These are phyloP conservation scores for Diutina mesorugosa DNA, from an alignment of 1,139 yeast genomes.

Conservation along the genomic window DNA sequence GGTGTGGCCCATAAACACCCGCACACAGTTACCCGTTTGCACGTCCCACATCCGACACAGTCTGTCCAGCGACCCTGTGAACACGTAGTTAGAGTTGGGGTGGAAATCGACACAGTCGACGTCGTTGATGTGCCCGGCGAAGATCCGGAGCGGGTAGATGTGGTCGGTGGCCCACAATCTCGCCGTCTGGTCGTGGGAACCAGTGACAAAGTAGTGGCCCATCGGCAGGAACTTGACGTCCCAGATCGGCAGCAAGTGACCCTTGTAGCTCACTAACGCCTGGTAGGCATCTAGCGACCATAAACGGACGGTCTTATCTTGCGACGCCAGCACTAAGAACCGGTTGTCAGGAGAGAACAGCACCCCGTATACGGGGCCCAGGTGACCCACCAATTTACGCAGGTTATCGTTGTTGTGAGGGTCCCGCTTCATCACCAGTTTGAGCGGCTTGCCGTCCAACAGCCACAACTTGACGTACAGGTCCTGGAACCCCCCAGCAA, in stretches of 20 bases:
- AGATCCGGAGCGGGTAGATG: constrained; percentile 86
- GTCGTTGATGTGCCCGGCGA: constrained; percentile 95
- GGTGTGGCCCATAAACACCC: constrained; percentile 91
- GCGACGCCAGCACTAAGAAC: constrained; percentile 72
- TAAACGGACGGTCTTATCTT: constrained; percentile 80
- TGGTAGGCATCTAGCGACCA: constrained; percentile 94
- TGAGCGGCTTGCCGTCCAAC: constrained; percentile 76
- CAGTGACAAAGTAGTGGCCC: constrained; percentile 96
- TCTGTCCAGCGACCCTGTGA: constrained; percentile 92
- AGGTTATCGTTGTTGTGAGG: constrained; percentile 32
- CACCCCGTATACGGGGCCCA: constrained; percentile 87
- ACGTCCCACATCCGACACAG: constrained; percentile 99
- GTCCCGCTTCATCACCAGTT: constrained; percentile 53
- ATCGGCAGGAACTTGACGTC: constrained; percentile 89
- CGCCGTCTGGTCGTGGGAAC: constrained; percentile 96
- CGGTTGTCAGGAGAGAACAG: constrained; percentile 86
- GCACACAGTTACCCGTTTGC: constrained; percentile 73
- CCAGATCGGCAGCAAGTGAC: constrained; percentile 96
- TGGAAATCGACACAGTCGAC: constrained; percentile 94
- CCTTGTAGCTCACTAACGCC: constrained; percentile 85
- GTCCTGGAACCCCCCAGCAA: constrained; percentile 93
- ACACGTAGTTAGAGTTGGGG: constrained; percentile 88
- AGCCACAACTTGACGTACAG: constrained; percentile 87
- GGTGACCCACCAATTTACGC: constrained; percentile 76
- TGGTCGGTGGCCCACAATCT: constrained; percentile 98